These are phyloP conservation scores for Cucurbita maxima DNA, from an alignment of 306 rosid genomes.

Conservation along the genomic window DNA sequence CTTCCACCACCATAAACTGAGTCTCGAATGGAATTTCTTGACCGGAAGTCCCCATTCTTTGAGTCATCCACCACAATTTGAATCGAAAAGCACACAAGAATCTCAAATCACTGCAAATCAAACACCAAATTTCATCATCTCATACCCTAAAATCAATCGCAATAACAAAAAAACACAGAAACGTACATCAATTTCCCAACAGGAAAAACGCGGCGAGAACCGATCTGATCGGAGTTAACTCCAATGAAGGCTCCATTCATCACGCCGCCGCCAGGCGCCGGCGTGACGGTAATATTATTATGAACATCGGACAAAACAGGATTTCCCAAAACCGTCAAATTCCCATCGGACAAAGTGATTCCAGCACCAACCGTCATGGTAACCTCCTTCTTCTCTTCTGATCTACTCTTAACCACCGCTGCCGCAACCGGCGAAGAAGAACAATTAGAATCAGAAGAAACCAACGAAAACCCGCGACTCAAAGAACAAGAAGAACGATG, in stretches of 20 bases:
- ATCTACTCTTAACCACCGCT: background rate
- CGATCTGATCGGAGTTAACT: constrained; percentile 39
- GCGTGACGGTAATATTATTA: constrained; percentile 38
- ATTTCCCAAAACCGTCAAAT: constrained; percentile 55
- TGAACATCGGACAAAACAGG: constrained; percentile 38
- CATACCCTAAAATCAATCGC: background rate
- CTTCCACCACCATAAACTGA: constrained; percentile 70
- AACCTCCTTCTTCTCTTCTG: background rate
- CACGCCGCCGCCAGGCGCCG: constrained; percentile 42
- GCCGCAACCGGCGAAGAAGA: background rate
- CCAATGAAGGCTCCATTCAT: constrained; percentile 73
- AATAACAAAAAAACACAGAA: background rate
- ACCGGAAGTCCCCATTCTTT: constrained; percentile 72
- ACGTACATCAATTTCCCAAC: constrained; percentile 59
- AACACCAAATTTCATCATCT: background rate
- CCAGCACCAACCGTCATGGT: constrained; percentile 83
- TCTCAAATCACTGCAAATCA: constrained; percentile 42
- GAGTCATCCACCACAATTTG: constrained; percentile 98
- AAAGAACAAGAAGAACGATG: background rate
- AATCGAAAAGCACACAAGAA: constrained; percentile 77
- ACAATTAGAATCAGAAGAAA: background rate
- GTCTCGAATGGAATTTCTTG: constrained; percentile 74
- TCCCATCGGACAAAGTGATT: constrained; percentile 41
- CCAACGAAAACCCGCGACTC: background rate
- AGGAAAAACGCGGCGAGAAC: constrained; percentile 58